Base-by-base conservation (phyloP, 148 eudicot genomes). In the Cornus controversa region DNA sequence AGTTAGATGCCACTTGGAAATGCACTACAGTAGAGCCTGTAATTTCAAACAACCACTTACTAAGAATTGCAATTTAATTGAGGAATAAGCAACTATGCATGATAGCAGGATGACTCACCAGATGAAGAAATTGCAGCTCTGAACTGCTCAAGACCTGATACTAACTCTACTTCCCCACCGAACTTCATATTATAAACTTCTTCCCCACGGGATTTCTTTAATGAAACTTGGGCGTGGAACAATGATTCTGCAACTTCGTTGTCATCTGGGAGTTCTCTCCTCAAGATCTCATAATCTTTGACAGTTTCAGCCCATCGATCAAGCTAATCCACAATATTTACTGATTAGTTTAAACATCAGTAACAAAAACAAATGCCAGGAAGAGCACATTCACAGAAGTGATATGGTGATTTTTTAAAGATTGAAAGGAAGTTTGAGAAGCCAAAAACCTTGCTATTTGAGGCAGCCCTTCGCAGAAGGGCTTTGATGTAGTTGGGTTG, bases 401-500 rank as follows among this genome's bases (percentile, higher is more conserved):
- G 20, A 23, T 1, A 27, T 25, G 28, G 1, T 16, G 20, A 50
- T 11, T 50, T 47, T 15, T 0, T 60, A 60, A 4, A 60, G 64
- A 60, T n/a, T 60, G 7, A 71, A 10, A 67, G 11, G 13, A 10
- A 23, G 54, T 36, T 25, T 54, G 70, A 65, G 60, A 72, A 58
- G 69, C 69, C 26, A 10, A 28, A 64, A 75, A 95, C 98, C 97
- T 93, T 96, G 85, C 71, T 81, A 79, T 87, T 81, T 75, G 98
- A 90, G 81, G 90, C 88, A 72, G 99, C 99, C 80, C 97, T 87
- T 75, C 99, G 84, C 75, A 90, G 97, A 69, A 93, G 91, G 13
- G 99, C 99, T 86, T 96, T 96, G 26, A 84, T 83, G 82, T 96
- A 96, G 71, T 81, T 88, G 15, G 99, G 97, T 67, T 90, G 96